Evolutionary conservation across 345 rosid genomes (phyloP).

Genomic region (Arabis hirsuta): DNA sequence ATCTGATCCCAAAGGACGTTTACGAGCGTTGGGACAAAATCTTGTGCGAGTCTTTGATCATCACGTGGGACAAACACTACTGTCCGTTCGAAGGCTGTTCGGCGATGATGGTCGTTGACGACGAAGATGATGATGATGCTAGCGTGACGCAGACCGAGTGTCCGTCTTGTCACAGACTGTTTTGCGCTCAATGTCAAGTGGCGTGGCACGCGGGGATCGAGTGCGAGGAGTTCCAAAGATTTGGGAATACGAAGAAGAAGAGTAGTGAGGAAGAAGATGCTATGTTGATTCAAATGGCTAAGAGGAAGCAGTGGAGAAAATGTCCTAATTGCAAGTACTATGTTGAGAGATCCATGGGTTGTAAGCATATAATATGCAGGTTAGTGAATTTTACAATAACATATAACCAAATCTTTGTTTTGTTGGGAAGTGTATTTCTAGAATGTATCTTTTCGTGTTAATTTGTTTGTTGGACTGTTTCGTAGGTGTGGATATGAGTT

Average conservation of each 20-base stretch:
- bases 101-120: slow-evolving; percentile 51
- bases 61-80: slow-evolving; percentile 45
- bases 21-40: slow-evolving; percentile 61
- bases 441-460: background rate
- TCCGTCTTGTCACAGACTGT: slow-evolving; percentile 60
- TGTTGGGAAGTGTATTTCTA: background rate
- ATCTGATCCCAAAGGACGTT: slow-evolving; percentile 50
- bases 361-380: slow-evolving; percentile 55
- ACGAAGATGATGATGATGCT: slow-evolving; percentile 29
- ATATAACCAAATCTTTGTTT: background rate
- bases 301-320: slow-evolving; percentile 51
- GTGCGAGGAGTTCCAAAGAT: slow-evolving; percentile 49
- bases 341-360: slow-evolving; percentile 50
- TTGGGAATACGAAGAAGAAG: slow-evolving; percentile 35
- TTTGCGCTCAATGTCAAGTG: slow-evolving; percentile 33
- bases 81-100: slow-evolving; percentile 84
- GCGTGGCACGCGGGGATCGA: slow-evolving; percentile 37
- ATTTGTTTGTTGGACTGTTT: background rate
- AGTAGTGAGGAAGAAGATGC: slow-evolving; percentile 41
- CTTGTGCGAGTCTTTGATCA: slow-evolving; percentile 52
- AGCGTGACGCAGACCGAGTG: slow-evolving; percentile 62
- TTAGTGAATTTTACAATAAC: background rate
- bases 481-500: slow-evolving; percentile 45
- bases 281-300: slow-evolving; percentile 51
- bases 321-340: slow-evolving; percentile 51